Conservation (phyloP, 768 basidiomycete species). For the Pulveroboletus sp. region DNA sequence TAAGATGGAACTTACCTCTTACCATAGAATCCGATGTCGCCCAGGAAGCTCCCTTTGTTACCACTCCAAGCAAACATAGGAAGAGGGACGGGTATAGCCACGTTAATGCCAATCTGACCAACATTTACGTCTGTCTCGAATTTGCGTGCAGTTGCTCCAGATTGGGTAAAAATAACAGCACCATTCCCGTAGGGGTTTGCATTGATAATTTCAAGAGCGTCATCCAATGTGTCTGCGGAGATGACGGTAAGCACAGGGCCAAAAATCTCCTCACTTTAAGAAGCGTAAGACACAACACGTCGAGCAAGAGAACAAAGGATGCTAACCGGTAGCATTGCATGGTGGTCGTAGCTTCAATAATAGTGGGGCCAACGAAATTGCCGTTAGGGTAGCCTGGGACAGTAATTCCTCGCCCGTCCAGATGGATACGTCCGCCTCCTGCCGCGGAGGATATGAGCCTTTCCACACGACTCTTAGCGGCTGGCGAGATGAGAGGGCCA, state of each 20-base stretch:
- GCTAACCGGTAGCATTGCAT: constrained; percentile 84
- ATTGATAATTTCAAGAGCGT: constrained; percentile 88
- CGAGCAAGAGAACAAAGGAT: constrained; percentile 18
- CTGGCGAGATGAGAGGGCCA: constrained; percentile 78
- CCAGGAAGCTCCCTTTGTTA: constrained; percentile 82
- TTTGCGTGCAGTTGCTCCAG: constrained; percentile 89
- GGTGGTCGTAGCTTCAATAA: constrained; percentile 74
- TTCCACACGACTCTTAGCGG: constrained; percentile 73
- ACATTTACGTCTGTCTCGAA: constrained; percentile 87
- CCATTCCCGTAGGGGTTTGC: constrained; percentile 90
- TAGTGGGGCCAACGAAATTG: constrained; percentile 92
- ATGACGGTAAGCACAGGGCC: constrained; percentile 84
- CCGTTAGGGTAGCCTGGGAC: constrained; percentile 78
- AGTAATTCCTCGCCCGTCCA: constrained; percentile 73
- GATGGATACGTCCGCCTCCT: constrained; percentile 80
- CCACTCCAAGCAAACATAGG: constrained; percentile 98
- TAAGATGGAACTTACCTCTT: constrained; percentile 48
- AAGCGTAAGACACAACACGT: not conserved
- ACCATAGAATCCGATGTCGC: constrained; percentile 90
- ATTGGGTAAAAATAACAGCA: constrained; percentile 93
- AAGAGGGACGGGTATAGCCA: constrained; percentile 87
- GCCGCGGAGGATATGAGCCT: constrained; percentile 67
- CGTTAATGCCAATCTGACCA: constrained; percentile 91
- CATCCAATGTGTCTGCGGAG: constrained; percentile 78
- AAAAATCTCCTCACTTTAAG: constrained; percentile 83